Base-by-base conservation (phyloP, 202 grass and related monocot genomes). In the Schoenoplectus triqueter region DNA sequence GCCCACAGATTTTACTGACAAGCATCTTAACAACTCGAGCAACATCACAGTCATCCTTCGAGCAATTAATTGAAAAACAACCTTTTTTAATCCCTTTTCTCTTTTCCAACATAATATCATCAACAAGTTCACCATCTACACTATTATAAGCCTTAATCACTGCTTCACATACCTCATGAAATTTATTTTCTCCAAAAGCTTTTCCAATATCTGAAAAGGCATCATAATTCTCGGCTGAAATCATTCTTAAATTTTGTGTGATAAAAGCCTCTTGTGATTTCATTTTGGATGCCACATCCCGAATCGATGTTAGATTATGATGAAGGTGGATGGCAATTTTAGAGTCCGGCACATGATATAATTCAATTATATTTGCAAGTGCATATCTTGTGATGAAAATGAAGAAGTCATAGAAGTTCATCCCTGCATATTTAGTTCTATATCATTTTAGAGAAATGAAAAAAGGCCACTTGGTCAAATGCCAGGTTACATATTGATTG, bases 381-480 rank as follows among this genome's bases (percentile, higher is more conserved):
- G 86, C 87, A 82, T 92, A 91, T 51, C 88, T 66, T 81, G 92
- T 94, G 73, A 95, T 86, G 70, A 98, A 93, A 78, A 95, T 81
- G 46, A 98, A 93, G 87, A 98, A 98, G 86, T 95, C 95, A 73
- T 91, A 92, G 81, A 95, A 95, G 66, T 98, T 98, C 95, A 98
- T 98, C 66, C 95, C 95, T 95, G 84, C 83, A 91, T 86, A 71
- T 50, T 60, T 81, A 19, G 40, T 57, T 52, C 47, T 67, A 88
- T 17, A 91, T 87, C 70, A 54, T 84, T 82, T 31, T 66, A 83
- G 40, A 76, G 47, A 88, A 87, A 67, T 20, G 4, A 7, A 60
- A 42, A 31, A 78, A 78, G 7, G 54, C 2, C 0, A n/a, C 74
- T 42, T 4, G 11, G 39, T 6, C 11, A 11, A 78, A 78, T 78